These are phyloP conservation scores for Mycena venus DNA, from an alignment of 768 basidiomycete species.

Conservation along the genomic window DNA sequence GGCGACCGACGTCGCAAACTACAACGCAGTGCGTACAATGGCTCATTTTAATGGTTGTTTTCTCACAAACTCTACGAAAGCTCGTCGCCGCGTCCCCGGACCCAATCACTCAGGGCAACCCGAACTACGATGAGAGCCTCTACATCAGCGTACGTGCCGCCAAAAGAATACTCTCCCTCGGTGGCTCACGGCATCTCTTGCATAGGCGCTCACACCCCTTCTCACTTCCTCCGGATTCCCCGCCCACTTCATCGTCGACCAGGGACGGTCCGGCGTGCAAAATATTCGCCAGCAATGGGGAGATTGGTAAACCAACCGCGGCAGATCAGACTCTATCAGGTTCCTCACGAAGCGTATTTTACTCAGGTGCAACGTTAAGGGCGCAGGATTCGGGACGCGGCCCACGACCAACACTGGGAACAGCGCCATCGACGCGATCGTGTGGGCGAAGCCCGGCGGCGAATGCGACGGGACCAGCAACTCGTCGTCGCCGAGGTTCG, in stretches of 20 bases:
- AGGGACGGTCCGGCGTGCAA: conserved; percentile 74
- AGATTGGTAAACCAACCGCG: conserved; percentile 55
- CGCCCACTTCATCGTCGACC: conserved; percentile 76
- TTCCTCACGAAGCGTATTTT: no score
- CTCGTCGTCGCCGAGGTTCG: conserved; percentile 38
- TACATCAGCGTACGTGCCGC: no score
- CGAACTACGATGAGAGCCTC: conserved; percentile 72
- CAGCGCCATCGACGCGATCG: conserved; percentile 56
- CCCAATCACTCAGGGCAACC: conserved; percentile 70
- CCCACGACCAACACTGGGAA: conserved; percentile 55
- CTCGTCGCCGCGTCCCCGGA: conserved; percentile 64
- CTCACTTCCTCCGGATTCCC: conserved; percentile 62
- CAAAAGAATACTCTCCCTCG: no score
- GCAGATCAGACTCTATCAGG: no score
- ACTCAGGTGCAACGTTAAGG: conserved; percentile 67
- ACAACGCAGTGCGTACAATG: conserved; percentile 58
- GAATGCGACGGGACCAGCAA: conserved; percentile 60
- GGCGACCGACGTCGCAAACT: conserved; percentile 70
- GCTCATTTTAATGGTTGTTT: conserved; percentile 11
- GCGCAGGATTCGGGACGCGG: conserved; percentile 61
- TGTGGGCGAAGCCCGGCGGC: conserved; percentile 62
- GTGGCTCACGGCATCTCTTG: no score
- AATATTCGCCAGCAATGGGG: conserved; percentile 73
- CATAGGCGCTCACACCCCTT: conserved; percentile 64
- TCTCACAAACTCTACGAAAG: conserved; percentile 38